phyloP scores from a whole-genome alignment of 1,139 yeast species.

The Kurtzmaniella quercitrusa region DNA sequence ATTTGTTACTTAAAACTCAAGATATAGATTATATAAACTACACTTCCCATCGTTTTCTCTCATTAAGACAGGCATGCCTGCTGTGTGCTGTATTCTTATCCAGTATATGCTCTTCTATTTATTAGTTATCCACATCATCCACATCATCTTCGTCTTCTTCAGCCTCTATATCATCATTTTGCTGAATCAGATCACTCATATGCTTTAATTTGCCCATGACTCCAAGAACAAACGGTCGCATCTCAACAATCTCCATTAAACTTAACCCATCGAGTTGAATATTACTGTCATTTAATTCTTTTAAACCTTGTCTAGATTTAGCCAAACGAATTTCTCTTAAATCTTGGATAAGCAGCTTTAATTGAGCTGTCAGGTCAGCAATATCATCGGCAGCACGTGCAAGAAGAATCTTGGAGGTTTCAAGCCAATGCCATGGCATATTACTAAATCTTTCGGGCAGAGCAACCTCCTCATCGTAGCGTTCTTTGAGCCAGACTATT shows the following conservation, averaged over 20 bases:
- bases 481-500: constrained; percentile 47
- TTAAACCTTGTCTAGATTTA: constrained; percentile 76
- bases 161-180: constrained; percentile 16
- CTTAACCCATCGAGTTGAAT: constrained; percentile 82
- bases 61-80: no score
- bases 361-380: constrained; percentile 57
- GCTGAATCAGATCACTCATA: constrained; percentile 38
- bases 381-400: constrained; percentile 73
- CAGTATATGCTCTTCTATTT: not conserved
- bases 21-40: no score
- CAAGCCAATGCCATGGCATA: constrained; percentile 88
- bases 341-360: constrained; percentile 74
- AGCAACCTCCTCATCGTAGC: constrained; percentile 65
- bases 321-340: constrained; percentile 77
- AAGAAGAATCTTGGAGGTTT: constrained; percentile 64
- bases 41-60: no score
- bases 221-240: constrained; percentile 72
- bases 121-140: constrained; percentile 12
- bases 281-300: constrained; percentile 76
- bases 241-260: constrained; percentile 78
- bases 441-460: constrained; percentile 58
- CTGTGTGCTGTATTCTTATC: no score
- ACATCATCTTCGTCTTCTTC: constrained; percentile 22
- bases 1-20: no score
- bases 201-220: constrained; percentile 76